Evolutionary conservation across 768 basidiomycete genomes (phyloP).

Genomic region (Favolaschia claudopus): DNA sequence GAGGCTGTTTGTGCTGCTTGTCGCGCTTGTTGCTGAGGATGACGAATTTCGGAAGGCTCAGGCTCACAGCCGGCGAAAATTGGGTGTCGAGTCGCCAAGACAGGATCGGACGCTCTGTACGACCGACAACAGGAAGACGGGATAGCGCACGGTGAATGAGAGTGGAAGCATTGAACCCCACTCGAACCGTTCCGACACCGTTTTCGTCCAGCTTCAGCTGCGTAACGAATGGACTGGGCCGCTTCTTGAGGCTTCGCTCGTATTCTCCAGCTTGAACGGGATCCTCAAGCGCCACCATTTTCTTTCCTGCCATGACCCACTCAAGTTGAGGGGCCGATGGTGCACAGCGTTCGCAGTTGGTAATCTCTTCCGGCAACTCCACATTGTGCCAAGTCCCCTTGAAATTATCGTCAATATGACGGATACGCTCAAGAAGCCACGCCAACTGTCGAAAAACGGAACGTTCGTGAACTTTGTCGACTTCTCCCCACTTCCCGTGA

Average conservation of each 20-base stretch:
- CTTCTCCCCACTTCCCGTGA: constrained; percentile 72
- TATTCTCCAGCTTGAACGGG: constrained; percentile 87
- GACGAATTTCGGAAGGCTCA: constrained; percentile 67
- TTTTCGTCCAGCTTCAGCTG: constrained; percentile 75
- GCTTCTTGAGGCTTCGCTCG: constrained; percentile 85
- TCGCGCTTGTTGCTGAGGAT: constrained; percentile 82
- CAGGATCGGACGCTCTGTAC: constrained; percentile 55
- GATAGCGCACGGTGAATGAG: constrained; percentile 87
- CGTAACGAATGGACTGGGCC: constrained; percentile 87
- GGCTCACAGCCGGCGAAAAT: constrained; percentile 69
- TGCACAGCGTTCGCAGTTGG: constrained; percentile 81
- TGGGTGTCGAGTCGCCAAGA: constrained; percentile 88
- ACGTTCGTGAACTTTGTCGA: constrained; percentile 89
- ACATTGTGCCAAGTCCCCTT: constrained; percentile 69
- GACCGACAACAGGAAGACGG: constrained; percentile 69
- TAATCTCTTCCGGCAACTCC: constrained; percentile 50
- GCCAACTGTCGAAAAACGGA: constrained; percentile 80
- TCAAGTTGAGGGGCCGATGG: constrained; percentile 77
- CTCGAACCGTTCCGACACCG: constrained; percentile 73
- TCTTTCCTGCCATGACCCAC: constrained; percentile 73
- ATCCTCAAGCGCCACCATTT: constrained; percentile 79
- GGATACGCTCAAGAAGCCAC: constrained; percentile 88
- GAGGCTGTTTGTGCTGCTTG: constrained; percentile 75
- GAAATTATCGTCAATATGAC: constrained; percentile 73
- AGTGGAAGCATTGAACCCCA: constrained; percentile 89